phyloP scores from a whole-genome alignment of 2,329 filamentous ascomycete genomes.

The Colletotrichum caudatum region DNA sequence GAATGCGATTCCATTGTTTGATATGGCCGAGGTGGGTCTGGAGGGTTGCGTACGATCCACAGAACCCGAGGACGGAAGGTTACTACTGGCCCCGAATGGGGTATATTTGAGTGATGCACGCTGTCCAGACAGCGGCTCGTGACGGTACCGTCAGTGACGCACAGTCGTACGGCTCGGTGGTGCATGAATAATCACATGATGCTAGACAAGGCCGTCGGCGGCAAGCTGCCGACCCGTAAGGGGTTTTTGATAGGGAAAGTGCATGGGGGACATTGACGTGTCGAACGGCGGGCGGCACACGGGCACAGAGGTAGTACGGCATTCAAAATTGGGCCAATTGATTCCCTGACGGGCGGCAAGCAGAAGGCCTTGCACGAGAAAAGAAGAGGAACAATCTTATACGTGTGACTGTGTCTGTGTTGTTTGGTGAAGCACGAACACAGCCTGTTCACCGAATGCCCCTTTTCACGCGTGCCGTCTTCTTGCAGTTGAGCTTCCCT shows the following conservation, averaged over 20 bases:
- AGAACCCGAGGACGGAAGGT: background rate
- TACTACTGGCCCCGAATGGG: background rate
- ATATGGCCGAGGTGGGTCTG: background rate
- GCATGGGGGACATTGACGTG: background rate
- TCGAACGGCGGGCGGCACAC: background rate
- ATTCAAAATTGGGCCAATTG: background rate
- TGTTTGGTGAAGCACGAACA: background rate
- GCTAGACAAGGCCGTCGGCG: background rate
- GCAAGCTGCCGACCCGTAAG: background rate
- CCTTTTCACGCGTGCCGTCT: slow-evolving; percentile 24
- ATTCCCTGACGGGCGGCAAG: background rate
- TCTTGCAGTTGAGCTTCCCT: slow-evolving; percentile 21
- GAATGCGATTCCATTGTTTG: background rate
- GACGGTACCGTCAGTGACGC: background rate
- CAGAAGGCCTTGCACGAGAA: background rate
- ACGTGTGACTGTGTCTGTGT: background rate
- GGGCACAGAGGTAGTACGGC: background rate
- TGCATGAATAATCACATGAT: background rate
- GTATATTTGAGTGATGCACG: background rate
- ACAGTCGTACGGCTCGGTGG: background rate
- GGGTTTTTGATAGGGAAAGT: background rate
- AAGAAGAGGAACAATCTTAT: background rate
- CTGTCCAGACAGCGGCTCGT: background rate
- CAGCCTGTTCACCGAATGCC: background rate
- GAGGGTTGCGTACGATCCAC: background rate